Conservation (phyloP, 768 basidiomycete species). For the Kwoniella dejecticola region DNA sequence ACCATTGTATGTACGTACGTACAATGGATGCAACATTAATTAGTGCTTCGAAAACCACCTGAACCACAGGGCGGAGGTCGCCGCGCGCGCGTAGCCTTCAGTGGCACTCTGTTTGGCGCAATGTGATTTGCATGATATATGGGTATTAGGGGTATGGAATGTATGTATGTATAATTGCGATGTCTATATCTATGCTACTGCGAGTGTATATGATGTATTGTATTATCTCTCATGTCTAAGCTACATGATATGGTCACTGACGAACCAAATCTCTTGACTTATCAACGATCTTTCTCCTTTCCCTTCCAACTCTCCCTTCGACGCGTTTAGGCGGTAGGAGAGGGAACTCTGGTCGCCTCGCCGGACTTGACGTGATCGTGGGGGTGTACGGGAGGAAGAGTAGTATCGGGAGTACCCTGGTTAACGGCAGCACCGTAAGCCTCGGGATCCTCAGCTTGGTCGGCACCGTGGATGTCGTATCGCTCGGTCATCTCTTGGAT, state of each 20-base stretch:
- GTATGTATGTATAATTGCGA: neutral
- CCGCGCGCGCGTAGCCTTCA: too few relatives aligned
- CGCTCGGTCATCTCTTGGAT: constrained; percentile 50
- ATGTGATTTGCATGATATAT: constrained; percentile 7
- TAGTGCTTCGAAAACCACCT: too few relatives aligned
- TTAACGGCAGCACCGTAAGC: constrained; percentile 38
- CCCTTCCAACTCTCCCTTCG: neutral
- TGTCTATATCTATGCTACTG: neutral
- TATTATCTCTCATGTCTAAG: neutral
- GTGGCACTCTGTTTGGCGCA: too few relatives aligned
- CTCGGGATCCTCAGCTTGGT: constrained; percentile 31
- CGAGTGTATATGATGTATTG: neutral
- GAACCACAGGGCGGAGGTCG: too few relatives aligned
- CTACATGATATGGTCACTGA: constrained; percentile 10
- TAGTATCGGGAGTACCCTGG: constrained; percentile 34
- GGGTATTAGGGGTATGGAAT: constrained; percentile 6
- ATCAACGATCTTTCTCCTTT: neutral
- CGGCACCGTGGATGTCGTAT: constrained; percentile 55
- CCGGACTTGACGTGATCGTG: constrained; percentile 9
- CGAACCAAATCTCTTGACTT: neutral
- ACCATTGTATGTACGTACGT: too few relatives aligned
- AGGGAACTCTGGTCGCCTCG: constrained; percentile 20
- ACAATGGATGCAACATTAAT: too few relatives aligned
- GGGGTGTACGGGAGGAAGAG: constrained; percentile 43
- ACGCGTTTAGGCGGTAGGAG: constrained; percentile 6